phyloP scores from a whole-genome alignment of 768 basidiomycete species.

The Trametes sanguinea region DNA sequence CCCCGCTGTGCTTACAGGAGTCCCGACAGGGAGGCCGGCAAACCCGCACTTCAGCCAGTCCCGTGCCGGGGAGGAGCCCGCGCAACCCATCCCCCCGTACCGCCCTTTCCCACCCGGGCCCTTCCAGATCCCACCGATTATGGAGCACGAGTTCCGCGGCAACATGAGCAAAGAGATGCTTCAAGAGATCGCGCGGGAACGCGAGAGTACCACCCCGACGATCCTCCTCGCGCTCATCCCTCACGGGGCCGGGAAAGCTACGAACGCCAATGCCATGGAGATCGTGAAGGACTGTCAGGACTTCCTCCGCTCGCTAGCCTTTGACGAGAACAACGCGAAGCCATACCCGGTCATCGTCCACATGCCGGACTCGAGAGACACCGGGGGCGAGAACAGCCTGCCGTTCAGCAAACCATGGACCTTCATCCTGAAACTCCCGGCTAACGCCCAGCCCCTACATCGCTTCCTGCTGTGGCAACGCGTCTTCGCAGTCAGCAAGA shows the following conservation, averaged over 20 bases:
- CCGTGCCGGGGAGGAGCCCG: background rate
- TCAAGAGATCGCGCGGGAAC: too few relatives aligned
- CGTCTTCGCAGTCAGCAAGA: constrained; percentile 4
- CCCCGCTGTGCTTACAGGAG: background rate
- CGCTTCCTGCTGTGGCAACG: constrained; percentile 4
- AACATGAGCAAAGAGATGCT: too few relatives aligned
- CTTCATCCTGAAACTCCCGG: background rate
- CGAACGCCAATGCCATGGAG: background rate
- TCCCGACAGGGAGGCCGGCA: background rate
- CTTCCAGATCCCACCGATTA: background rate
- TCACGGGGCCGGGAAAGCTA: constrained; percentile 3
- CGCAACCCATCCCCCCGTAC: background rate
- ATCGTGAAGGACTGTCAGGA: background rate
- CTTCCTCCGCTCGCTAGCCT: background rate
- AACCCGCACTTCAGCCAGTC: constrained; percentile 2
- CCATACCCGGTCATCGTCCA: background rate
- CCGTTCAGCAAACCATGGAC: background rate
- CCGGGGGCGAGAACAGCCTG: background rate
- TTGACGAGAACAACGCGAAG: background rate
- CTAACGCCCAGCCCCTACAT: background rate
- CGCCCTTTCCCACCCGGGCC: constrained; percentile 1
- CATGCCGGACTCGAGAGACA: background rate
- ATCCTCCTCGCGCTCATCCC: background rate
- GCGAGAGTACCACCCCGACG: too few relatives aligned
- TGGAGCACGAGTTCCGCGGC: background rate